phyloP scores from a whole-genome alignment of 805 yeast genomes.

The Saccharomycopsis olivae region DNA sequence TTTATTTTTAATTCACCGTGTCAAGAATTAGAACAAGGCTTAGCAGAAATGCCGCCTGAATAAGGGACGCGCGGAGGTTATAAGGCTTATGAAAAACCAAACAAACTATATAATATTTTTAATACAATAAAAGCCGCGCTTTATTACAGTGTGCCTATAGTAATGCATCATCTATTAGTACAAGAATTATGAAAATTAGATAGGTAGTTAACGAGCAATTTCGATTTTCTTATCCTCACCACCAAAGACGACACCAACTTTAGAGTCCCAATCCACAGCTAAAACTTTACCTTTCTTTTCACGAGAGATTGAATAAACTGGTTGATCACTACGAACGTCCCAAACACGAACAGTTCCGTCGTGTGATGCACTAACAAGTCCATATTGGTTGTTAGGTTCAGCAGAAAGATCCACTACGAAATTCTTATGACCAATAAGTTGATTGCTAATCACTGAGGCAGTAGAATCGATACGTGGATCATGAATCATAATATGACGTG shows the following conservation, averaged over 20 bases:
- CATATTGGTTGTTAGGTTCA: conserved; percentile 67
- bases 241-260: conserved; percentile 80
- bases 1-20: no score
- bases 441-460: conserved; percentile 43
- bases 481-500: conserved; percentile 90
- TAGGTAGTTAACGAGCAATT: conserved; percentile 29
- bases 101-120: no score
- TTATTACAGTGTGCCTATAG: no score
- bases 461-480: conserved; percentile 72
- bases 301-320: conserved; percentile 75
- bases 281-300: conserved; percentile 64
- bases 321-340: conserved; percentile 83
- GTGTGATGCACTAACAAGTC: conserved; percentile 87
- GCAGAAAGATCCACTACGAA: conserved; percentile 75
- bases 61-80: no score
- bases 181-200: background rate
- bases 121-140: no score
- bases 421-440: conserved; percentile 81
- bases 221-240: conserved; percentile 92
- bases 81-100: no score
- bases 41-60: no score
- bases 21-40: no score
- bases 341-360: conserved; percentile 93
- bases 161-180: no score
- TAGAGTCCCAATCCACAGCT: conserved; percentile 74